phyloP scores from a whole-genome alignment of 257 asterid species.

The Petunia secreta region DNA sequence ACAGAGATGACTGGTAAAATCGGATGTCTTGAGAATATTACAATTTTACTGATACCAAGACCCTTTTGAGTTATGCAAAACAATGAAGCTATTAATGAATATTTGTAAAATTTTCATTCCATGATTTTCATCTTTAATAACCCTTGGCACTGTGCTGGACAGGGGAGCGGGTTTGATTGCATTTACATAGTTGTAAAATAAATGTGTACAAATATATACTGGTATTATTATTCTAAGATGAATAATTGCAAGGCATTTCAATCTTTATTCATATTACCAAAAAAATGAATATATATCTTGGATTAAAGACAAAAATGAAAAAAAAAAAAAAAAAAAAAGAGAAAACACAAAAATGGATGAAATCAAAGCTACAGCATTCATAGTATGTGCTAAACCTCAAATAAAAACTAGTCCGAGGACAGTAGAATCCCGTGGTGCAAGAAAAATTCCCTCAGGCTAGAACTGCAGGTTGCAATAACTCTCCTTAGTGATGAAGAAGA shows the following conservation, averaged over 20 bases:
- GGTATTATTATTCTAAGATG: neutral
- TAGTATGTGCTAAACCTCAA: neutral
- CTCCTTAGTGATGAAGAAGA: slow-evolving; percentile 31
- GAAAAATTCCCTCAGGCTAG: slow-evolving; percentile 27
- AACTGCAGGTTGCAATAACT: slow-evolving; percentile 26
- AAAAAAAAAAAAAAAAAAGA: neutral
- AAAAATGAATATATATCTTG: neutral
- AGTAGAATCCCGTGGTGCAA: slow-evolving; percentile 32
- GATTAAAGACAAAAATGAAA: neutral
- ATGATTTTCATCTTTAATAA: neutral
- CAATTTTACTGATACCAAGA: neutral
- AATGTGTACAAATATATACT: neutral
- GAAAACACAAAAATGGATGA: neutral
- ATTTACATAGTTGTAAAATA: neutral
- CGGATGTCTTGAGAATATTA: neutral
- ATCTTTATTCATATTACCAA: neutral
- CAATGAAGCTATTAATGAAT: neutral
- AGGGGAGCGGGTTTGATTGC: slow-evolving; percentile 1
- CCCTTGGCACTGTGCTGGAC: neutral
- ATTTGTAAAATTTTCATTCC: neutral
- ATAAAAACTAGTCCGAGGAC: slow-evolving; percentile 1
- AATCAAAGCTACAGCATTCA: neutral
- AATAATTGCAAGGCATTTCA: neutral
- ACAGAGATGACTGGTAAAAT: neutral
- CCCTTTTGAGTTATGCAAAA: neutral